Percentiles rank a stretch among this genome's conserved stretches.
Conservation (phyloP, 345 rosid genomes). For the Eucalyptus dawsonii region DNA sequence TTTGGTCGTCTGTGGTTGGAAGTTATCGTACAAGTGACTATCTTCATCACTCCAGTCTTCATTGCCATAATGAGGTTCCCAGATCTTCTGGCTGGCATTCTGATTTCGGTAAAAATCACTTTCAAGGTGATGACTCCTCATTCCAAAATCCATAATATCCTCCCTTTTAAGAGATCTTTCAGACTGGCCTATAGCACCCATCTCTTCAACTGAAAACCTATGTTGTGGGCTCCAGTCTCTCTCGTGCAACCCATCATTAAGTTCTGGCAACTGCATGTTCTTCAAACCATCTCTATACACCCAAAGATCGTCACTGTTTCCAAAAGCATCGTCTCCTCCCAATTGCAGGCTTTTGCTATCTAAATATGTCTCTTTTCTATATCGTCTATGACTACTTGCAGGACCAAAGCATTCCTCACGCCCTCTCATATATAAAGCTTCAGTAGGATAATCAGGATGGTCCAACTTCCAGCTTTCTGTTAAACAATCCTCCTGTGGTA, state of each 20-base stretch:
- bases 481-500: background rate
- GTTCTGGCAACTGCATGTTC: background rate
- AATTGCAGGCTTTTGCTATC: background rate
- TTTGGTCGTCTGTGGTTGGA: background rate
- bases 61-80: background rate
- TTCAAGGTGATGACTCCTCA: background rate
- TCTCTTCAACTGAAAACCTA: background rate
- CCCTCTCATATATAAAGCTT: background rate
- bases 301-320: background rate
- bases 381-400: background rate
- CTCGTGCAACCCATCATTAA: background rate
- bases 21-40: background rate
- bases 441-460: background rate
- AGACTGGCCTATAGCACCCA: background rate
- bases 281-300: background rate
- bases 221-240: background rate
- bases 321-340: background rate
- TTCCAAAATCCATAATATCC: conserved; percentile 1
- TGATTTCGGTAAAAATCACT: background rate
- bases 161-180: background rate
- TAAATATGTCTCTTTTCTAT: background rate
- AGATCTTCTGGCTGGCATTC: background rate
- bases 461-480: background rate
- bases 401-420: background rate
- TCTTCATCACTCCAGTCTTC: background rate